Percentiles rank a stretch among this genome's conserved stretches.
These are phyloP conservation scores for Arthroderma sp. DNA, from an alignment of 2,329 filamentous ascomycete genomes.

Conservation along the genomic window DNA sequence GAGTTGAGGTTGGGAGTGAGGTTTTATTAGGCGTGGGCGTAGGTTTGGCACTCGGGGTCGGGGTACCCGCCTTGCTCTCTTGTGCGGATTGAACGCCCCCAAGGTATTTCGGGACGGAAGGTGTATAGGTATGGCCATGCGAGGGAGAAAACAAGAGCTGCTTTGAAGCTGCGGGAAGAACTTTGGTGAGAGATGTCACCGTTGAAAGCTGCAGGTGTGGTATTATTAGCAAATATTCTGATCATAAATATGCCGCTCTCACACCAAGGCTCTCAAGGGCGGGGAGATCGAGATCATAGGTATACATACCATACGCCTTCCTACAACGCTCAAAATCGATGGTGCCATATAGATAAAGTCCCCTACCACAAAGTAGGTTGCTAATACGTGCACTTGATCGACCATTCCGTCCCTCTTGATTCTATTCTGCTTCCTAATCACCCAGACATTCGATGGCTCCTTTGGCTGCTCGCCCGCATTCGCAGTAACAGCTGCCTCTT, in stretches of 20 bases:
- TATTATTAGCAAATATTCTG: no score
- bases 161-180: conserved; percentile 40
- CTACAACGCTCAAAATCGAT: conserved; percentile 45
- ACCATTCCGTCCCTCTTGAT: conserved; percentile 30
- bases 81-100: conserved; percentile 25
- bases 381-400: conserved; percentile 41
- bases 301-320: conserved; percentile 38
- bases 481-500: conserved; percentile 27
- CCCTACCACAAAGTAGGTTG: conserved; percentile 49
- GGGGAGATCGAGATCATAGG: not conserved
- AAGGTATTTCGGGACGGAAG: conserved; percentile 33
- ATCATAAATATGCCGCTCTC: no score
- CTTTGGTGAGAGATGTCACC: conserved; percentile 42
- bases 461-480: conserved; percentile 17
- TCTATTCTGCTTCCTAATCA: conserved; percentile 47
- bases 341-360: conserved; percentile 50
- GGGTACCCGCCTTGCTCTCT: conserved; percentile 35
- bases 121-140: conserved; percentile 47
- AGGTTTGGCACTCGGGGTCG: conserved; percentile 28
- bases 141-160: conserved; percentile 46
- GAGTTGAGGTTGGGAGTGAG: conserved; percentile 13
- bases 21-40: conserved; percentile 16
- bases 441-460: conserved; percentile 42
- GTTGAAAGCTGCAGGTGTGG: conserved; percentile 36
- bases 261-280: no score